Evolutionary conservation across 176 grass and related monocot species (phyloP).

Genomic region (Otatea glauca): DNA sequence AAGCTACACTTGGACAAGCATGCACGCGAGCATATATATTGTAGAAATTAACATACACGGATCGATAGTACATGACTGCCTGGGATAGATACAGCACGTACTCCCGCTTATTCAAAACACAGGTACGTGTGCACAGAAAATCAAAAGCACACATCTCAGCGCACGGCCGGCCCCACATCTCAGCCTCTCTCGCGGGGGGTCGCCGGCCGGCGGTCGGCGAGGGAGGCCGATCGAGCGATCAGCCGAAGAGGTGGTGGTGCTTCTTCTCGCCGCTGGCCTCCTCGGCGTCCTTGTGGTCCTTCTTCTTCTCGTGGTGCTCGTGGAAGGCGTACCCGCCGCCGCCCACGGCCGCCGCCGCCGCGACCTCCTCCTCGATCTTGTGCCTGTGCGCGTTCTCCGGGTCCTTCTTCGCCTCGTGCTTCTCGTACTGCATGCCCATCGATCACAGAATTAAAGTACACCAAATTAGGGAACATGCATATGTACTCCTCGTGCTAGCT

Average conservation of each 20-base stretch:
- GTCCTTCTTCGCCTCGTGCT: slow-evolving; percentile 91
- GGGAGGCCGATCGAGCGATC: neutral
- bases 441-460: neutral
- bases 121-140: slow-evolving; percentile 9
- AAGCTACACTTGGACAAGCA: neutral
- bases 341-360: slow-evolving; percentile 63
- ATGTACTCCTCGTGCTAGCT: no score
- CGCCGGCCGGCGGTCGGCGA: neutral
- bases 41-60: neutral
- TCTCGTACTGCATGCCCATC: slow-evolving; percentile 66
- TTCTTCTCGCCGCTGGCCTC: slow-evolving; percentile 79
- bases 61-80: neutral
- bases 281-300: slow-evolving; percentile 72
- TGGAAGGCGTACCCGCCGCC: slow-evolving; percentile 78
- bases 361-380: slow-evolving; percentile 87
- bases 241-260: slow-evolving; percentile 74
- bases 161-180: slow-evolving; percentile 10
- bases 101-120: slow-evolving; percentile 18
- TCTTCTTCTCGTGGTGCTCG: slow-evolving; percentile 95
- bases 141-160: neutral
- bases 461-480: no score
- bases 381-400: slow-evolving; percentile 75
- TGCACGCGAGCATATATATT: neutral
- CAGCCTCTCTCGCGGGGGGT: slow-evolving; percentile 10
- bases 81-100: neutral